phyloP scores from a whole-genome alignment of 495 filamentous ascomycete genomes.

The Jackrogersella multiformis region DNA sequence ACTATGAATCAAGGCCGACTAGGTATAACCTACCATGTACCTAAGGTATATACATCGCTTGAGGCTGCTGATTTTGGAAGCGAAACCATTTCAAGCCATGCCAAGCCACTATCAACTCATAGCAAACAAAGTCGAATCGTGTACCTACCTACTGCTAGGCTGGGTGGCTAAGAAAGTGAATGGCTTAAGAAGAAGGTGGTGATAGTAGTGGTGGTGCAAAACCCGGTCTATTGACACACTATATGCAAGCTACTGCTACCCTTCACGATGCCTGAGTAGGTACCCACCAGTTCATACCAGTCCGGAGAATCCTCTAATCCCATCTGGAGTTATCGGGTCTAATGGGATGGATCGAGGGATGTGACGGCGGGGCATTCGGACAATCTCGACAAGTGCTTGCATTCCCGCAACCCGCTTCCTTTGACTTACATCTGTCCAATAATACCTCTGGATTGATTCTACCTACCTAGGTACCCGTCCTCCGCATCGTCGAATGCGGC shows the following conservation, averaged over 20 bases:
- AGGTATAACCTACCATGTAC: neutral
- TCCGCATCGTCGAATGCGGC: slow-evolving; percentile 34
- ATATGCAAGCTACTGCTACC: slow-evolving; percentile 9
- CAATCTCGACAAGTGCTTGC: slow-evolving; percentile 42
- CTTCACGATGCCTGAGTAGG: slow-evolving; percentile 3
- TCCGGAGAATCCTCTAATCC: slow-evolving; percentile 20
- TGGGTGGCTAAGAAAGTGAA: neutral
- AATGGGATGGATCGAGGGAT: slow-evolving; percentile 40
- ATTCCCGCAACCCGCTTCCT: slow-evolving; percentile 42
- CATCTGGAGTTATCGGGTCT: slow-evolving; percentile 40
- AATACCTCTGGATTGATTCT: slow-evolving; percentile 31
- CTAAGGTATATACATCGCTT: neutral
- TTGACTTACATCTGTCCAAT: slow-evolving; percentile 31
- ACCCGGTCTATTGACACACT: slow-evolving; percentile 12
- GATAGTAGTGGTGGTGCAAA: slow-evolving; percentile 6
- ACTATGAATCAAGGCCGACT: slow-evolving; percentile 4
- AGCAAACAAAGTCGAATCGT: slow-evolving; percentile 2
- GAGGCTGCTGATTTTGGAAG: neutral
- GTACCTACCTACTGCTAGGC: neutral
- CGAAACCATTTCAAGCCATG: neutral
- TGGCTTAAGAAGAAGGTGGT: neutral
- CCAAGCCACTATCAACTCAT: slow-evolving; percentile 3
- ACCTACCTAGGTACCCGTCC: slow-evolving; percentile 28
- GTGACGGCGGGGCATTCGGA: slow-evolving; percentile 41
- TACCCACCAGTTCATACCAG: slow-evolving; percentile 12